Evolutionary conservation across 2,329 filamentous ascomycete genomes (phyloP).

Genomic region (Aureobasidium vineae): DNA sequence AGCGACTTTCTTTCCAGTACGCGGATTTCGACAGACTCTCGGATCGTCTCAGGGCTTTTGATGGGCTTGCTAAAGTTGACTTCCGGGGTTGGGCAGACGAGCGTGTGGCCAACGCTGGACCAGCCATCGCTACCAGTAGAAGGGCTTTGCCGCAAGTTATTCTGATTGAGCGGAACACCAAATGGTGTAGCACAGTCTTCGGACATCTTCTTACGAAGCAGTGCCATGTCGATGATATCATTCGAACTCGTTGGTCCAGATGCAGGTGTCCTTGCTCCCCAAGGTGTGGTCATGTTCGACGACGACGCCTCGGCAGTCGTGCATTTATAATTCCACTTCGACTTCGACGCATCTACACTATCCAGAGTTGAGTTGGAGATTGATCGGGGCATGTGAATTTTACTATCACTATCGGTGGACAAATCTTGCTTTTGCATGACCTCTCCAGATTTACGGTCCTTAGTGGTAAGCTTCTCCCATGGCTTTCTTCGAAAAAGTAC

Average conservation of each 20-base stretch:
- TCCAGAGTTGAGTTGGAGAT: conserved; percentile 6
- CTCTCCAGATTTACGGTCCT: neutral
- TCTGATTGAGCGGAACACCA: neutral
- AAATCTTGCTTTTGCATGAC: neutral
- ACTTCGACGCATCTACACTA: neutral
- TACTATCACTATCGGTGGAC: neutral
- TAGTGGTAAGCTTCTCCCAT: neutral
- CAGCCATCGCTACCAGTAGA: conserved; percentile 6
- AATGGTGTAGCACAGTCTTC: neutral
- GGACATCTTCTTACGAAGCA: conserved; percentile 1
- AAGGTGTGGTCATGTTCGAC: conserved; percentile 11
- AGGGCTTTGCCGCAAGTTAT: neutral
- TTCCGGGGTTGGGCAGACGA: conserved; percentile 4
- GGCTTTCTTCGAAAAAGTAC: conserved; percentile 15
- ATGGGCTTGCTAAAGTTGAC: conserved; percentile 3
- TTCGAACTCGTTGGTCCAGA: neutral
- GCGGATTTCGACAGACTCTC: neutral
- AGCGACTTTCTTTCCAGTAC: neutral
- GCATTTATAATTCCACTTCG: conserved; percentile 4
- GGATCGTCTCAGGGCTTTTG: conserved; percentile 9
- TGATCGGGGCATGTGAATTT: neutral
- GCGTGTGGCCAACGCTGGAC: conserved; percentile 8
- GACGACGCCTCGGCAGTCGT: conserved; percentile 4
- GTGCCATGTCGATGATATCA: neutral
- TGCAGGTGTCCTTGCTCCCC: neutral